Evolutionary conservation across 129 eudicot species (phyloP).

Genomic region (Artemisia tridentata): DNA sequence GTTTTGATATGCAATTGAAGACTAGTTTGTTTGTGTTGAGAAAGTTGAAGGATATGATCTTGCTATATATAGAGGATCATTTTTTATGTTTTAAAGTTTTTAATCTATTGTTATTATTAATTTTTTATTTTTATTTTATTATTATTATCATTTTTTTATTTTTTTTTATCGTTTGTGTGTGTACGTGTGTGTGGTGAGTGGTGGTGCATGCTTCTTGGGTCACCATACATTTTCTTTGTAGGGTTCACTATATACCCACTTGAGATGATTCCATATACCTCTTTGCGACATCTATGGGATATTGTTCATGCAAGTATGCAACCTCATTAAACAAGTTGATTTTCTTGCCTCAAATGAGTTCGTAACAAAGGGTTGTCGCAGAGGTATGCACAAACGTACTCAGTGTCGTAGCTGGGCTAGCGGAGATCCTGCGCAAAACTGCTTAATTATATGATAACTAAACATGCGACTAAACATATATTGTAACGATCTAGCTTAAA

Average conservation of each 20-base stretch:
- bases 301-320: not conserved
- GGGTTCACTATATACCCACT: conserved; percentile 21
- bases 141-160: no score
- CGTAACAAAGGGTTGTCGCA: not conserved
- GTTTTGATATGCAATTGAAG: conserved; percentile 15
- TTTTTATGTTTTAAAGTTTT: not conserved
- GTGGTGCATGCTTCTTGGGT: conserved; percentile 38
- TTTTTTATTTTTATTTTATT: not conserved
- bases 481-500: no score
- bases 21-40: conserved; percentile 18
- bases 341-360: conserved; percentile 1
- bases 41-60: conserved; percentile 20
- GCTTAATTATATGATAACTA: no score
- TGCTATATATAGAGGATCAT: conserved; percentile 27
- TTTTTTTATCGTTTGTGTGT: not conserved
- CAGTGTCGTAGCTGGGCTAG: no score
- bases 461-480: no score
- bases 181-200: conserved; percentile 6
- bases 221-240: conserved; percentile 35
- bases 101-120: not conserved
- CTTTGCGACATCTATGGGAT: conserved; percentile 19
- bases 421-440: no score
- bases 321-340: not conserved
- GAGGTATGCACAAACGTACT: not conserved
- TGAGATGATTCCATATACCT: conserved; percentile 24